A percentile compares a stretch with the other conserved stretches of the same genome.
These are phyloP conservation scores for Cladosporium oxysporum DNA, from an alignment of 2,329 filamentous ascomycete genomes.

Conservation along the genomic window DNA sequence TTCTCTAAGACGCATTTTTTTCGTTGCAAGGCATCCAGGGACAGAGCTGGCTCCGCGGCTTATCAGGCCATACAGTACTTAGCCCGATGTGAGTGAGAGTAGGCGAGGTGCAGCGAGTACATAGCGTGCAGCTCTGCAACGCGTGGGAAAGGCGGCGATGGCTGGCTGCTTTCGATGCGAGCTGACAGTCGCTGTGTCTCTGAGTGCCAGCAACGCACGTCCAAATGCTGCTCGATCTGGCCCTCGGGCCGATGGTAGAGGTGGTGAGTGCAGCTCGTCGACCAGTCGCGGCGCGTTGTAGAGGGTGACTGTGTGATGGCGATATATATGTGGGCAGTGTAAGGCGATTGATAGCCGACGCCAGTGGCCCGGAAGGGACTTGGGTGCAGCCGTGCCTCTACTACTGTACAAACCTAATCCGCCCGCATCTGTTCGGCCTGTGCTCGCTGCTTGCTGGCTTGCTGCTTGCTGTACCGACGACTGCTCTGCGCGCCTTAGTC, in stretches of 20 bases:
- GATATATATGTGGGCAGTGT: neutral
- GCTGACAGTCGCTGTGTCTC: neutral
- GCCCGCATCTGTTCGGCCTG: constrained; percentile 10
- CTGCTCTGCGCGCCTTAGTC: neutral
- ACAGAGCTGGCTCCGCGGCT: neutral
- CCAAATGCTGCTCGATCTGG: neutral
- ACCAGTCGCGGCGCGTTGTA: neutral
- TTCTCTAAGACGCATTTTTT: neutral
- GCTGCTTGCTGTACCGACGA: neutral
- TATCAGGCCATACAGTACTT: neutral
- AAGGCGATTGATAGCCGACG: constrained; percentile 32
- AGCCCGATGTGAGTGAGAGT: neutral
- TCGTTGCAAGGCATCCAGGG: neutral
- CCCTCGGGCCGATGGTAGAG: neutral
- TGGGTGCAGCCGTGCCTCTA: neutral
- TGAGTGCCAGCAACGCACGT: neutral
- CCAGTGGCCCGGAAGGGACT: constrained; percentile 51
- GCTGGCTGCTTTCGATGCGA: neutral
- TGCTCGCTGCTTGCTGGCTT: neutral
- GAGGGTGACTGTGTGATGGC: neutral
- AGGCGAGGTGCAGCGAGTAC: constrained; percentile 6
- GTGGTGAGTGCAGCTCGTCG: neutral
- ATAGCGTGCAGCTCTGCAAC: neutral
- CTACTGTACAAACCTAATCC: neutral
- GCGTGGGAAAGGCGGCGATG: neutral